These are phyloP conservation scores for Tephrocybe sp. DNA, from an alignment of 768 basidiomycete genomes.

Conservation along the genomic window DNA sequence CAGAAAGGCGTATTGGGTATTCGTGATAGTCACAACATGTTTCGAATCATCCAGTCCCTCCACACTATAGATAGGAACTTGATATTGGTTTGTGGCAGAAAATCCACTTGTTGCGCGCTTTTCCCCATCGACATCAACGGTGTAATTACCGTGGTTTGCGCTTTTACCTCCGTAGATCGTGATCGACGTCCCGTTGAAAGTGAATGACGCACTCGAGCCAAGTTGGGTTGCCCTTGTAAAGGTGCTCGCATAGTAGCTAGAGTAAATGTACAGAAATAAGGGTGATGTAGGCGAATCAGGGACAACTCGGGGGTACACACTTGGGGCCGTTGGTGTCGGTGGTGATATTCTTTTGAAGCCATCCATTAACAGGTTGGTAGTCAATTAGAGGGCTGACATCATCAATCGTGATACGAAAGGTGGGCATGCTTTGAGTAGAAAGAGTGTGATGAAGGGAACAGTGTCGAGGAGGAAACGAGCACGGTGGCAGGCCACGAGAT, in stretches of 20 bases:
- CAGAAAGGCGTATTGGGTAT: constrained; percentile 16
- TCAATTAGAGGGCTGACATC: constrained; percentile 25
- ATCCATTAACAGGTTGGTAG: constrained; percentile 19
- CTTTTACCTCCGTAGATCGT: constrained; percentile 37
- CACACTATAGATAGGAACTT: constrained; percentile 27
- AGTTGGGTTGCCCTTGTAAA: constrained; percentile 29
- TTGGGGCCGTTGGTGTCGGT: constrained; percentile 13
- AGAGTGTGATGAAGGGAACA: constrained; percentile 1
- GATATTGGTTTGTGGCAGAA: constrained; percentile 19
- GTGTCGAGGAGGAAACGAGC: neutral
- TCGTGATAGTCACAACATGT: constrained; percentile 28
- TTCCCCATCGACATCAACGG: constrained; percentile 28
- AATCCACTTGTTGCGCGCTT: constrained; percentile 19
- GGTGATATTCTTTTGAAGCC: constrained; percentile 15
- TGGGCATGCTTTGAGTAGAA: constrained; percentile 13
- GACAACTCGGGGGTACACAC: constrained; percentile 2
- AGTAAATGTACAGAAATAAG: neutral
- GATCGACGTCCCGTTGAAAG: constrained; percentile 37
- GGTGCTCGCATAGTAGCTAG: constrained; percentile 36
- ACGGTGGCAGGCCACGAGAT: neutral
- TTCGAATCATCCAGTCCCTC: constrained; percentile 23
- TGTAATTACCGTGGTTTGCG: constrained; percentile 33
- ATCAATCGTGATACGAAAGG: constrained; percentile 23
- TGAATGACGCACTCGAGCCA: constrained; percentile 26
- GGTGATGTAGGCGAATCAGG: neutral